Base-by-base conservation (phyloP, 2,329 filamentous ascomycete species). In the Beauveria rudraprayagi region DNA sequence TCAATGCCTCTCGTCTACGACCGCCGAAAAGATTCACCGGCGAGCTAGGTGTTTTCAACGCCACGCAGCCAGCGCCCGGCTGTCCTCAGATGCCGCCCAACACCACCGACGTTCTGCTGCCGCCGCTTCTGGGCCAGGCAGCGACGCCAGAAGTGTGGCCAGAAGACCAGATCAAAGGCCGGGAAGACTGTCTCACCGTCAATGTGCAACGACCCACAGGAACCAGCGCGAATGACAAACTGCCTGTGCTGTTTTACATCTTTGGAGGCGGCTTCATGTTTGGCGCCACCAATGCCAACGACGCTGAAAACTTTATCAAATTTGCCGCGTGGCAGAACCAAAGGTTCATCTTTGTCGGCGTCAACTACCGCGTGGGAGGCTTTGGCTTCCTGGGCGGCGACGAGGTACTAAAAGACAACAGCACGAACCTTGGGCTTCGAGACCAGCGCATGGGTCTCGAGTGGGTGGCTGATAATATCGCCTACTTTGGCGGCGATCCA, bases 401-500 rank as follows among this genome's bases (percentile, higher is more conserved):
- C 52, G 82, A 86, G 66, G 73, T 87, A 37, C 70, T 81, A 2
- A 74, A 73, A 3, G 83, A 84, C 63, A 83, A 83, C 0, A 76
- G 79, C 3, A 69, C 80, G 1, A 89, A 88, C 63, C 68, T 86
- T 3, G 85, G 85, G 2, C 73, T 87, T 2, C 74, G 82, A 0
- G 86, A 88, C 65, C 84, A 88, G 68, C 74, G 83, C 24, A 72
- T 84, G 9, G 84, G 79, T 0, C 71, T 89, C 24, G 67, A 87
- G 63, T 89, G 86, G 86, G 78, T 86, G 0, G 79, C 82, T 3
- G 83, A 86, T 63, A 86, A 88, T 65, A 87, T 89, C 62, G 80
- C 75, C 0, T 74, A 79, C 1, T 90, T 89, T 68, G 87, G 87
- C 2, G 87, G 87, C 2, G 85, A 89, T 66, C 82, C 85, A 0